Conservation (phyloP, 176 grass and related monocot genomes). For the Puya raimondii region DNA sequence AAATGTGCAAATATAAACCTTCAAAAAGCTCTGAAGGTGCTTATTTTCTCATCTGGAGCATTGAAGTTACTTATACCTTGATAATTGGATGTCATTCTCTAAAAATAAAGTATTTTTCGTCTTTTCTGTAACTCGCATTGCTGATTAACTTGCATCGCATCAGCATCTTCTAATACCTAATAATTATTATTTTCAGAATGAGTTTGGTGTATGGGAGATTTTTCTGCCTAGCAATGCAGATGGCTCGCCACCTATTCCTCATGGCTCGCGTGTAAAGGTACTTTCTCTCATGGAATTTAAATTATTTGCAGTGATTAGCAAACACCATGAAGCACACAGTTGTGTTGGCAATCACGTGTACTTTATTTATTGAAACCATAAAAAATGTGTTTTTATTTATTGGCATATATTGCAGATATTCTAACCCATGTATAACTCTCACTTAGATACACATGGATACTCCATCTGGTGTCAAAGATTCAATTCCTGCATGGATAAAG, state of each 20-base stretch:
- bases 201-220: constrained; percentile 82
- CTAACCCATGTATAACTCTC: constrained; percentile 4
- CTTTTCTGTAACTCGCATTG: too few species aligned
- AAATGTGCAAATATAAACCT: too few species aligned
- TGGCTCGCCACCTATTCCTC: constrained; percentile 68
- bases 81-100: too few species aligned
- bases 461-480: constrained; percentile 87
- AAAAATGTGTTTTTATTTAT: background rate
- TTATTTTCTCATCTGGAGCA: constrained; percentile 11
- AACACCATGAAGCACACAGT: background rate
- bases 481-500: constrained; percentile 97
- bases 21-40: background rate
- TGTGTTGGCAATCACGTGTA: background rate
- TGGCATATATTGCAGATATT: constrained; percentile 6
- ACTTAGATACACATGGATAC: constrained; percentile 91
- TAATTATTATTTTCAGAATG: constrained; percentile 48
- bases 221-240: constrained; percentile 91
- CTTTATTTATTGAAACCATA: background rate
- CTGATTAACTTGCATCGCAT: too few species aligned
- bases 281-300: background rate
- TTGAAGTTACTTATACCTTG: too few species aligned
- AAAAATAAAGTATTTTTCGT: too few species aligned
- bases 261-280: constrained; percentile 90
- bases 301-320: background rate
- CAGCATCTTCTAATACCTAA: too few species aligned